These are phyloP conservation scores for Aspergillus fischeri DNA, from an alignment of 2,329 filamentous ascomycete genomes.

Conservation along the genomic window DNA sequence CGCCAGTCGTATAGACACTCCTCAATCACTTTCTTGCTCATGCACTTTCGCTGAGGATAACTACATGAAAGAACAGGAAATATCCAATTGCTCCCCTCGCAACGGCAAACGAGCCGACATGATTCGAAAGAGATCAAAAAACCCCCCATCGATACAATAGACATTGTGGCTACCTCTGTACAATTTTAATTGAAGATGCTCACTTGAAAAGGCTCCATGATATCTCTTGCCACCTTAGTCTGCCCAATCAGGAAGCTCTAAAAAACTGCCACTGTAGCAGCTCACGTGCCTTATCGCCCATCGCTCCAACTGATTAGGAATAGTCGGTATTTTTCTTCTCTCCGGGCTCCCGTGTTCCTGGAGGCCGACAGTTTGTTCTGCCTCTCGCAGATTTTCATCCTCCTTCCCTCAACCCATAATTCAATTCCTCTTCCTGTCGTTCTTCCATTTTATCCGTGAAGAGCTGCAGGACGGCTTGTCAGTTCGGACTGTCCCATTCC, in stretches of 20 bases:
- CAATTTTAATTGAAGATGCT: not conserved
- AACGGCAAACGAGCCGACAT: not conserved
- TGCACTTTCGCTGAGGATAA: not conserved
- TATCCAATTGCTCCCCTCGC: not conserved
- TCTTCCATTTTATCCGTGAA: conserved; percentile 15
- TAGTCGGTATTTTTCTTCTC: conserved; percentile 11
- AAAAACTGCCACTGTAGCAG: not conserved
- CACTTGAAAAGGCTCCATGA: not conserved
- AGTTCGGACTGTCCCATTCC: conserved; percentile 10
- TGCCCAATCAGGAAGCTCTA: conserved; percentile 1
- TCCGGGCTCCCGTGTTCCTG: conserved; percentile 2
- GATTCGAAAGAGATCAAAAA: not conserved
- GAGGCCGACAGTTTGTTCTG: conserved; percentile 14
- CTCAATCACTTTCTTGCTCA: not conserved
- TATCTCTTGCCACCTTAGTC: not conserved
- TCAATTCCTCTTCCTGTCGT: conserved; percentile 15
- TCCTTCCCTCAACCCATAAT: conserved; percentile 10
- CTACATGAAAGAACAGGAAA: not conserved
- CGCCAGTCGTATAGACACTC: not conserved
- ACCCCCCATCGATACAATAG: not conserved
- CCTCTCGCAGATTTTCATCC: conserved; percentile 10
- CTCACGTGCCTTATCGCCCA: conserved; percentile 15
- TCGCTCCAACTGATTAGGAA: not conserved
- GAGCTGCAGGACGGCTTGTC: conserved; percentile 25
- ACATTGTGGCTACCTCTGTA: not conserved